Evolutionary conservation across 2,329 filamentous ascomycete genomes (phyloP).

Genomic region (Geosmithia flava): DNA sequence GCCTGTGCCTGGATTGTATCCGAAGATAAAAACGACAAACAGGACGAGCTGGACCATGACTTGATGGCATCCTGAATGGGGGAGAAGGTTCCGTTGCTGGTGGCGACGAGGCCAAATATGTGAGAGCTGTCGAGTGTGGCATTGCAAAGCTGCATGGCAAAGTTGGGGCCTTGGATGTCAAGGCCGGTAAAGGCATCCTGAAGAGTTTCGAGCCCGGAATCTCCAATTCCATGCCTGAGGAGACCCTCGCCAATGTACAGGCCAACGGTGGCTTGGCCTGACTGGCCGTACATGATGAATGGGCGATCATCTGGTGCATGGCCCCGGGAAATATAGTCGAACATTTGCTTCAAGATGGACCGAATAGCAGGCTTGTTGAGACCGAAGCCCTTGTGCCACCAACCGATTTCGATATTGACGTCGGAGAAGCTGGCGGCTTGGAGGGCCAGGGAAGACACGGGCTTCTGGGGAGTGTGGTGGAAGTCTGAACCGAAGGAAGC

Average conservation of each 20-base stretch:
- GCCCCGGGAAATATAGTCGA: conserved; percentile 13
- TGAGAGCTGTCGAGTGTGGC: conserved; percentile 14
- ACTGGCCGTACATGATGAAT: conserved; percentile 16
- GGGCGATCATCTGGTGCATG: conserved; percentile 8
- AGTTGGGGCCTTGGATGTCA: conserved; percentile 10
- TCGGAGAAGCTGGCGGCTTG: conserved; percentile 3
- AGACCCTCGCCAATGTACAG: conserved; percentile 21
- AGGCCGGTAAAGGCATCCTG: conserved; percentile 9
- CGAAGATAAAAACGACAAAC: conserved; percentile 12
- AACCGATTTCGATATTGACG: conserved; percentile 14
- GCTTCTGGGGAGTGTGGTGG: conserved; percentile 2
- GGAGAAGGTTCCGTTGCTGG: conserved; percentile 16
- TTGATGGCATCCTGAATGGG: conserved; percentile 15
- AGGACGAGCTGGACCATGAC: conserved; percentile 14
- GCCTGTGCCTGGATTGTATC: too few species aligned
- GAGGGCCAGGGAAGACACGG: conserved; percentile 1
- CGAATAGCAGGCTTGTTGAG: conserved; percentile 9
- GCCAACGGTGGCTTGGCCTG: conserved; percentile 15
- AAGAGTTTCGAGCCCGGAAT: conserved; percentile 14
- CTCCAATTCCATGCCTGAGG: conserved; percentile 11
- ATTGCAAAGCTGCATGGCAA: conserved; percentile 23
- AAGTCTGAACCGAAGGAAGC: conserved; percentile 8
- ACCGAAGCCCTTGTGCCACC: conserved; percentile 10
- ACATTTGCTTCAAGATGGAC: conserved; percentile 13
- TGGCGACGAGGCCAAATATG: conserved; percentile 18